These are phyloP conservation scores for Sporisorium exsertum DNA, from an alignment of 1,284 basidiomycete genomes.

Conservation along the genomic window DNA sequence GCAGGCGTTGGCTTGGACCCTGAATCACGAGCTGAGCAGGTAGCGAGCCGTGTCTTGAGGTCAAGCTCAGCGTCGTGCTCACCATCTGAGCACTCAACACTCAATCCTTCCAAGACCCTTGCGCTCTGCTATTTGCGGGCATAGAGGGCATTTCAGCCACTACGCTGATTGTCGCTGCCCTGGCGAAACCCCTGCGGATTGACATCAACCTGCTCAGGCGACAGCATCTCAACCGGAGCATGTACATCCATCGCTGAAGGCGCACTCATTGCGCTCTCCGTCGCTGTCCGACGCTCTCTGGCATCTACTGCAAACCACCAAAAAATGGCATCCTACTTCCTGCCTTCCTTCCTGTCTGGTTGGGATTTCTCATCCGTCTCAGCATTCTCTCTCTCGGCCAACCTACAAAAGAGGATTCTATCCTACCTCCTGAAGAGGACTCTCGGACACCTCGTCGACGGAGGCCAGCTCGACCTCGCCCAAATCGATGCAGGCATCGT, in stretches of 20 bases:
- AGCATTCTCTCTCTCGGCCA: constrained; percentile 75
- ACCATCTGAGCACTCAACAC: neutral
- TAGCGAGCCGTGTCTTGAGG: neutral
- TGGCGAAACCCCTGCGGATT: neutral
- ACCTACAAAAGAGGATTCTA: constrained; percentile 87
- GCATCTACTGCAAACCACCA: no score
- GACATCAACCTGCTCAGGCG: constrained; percentile 10
- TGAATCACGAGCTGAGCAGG: constrained; percentile 14
- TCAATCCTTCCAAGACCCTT: neutral
- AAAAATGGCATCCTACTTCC: constrained; percentile 48
- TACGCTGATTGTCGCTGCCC: no score
- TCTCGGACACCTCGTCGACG: constrained; percentile 85
- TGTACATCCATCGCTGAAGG: constrained; percentile 19
- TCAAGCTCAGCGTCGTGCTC: neutral
- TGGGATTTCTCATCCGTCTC: constrained; percentile 51
- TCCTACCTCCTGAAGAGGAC: constrained; percentile 86
- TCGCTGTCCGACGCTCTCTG: neutral
- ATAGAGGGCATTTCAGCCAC: neutral
- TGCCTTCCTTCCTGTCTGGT: constrained; percentile 40
- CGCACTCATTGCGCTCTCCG: constrained; percentile 13
- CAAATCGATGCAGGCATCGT: constrained; percentile 92
- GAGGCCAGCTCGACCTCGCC: constrained; percentile 85
- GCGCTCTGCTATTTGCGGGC: neutral
- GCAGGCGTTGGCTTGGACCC: constrained; percentile 25
- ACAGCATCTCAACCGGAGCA: constrained; percentile 14